Conservation (phyloP, 768 basidiomycete species). For the Inosperma sp. region DNA sequence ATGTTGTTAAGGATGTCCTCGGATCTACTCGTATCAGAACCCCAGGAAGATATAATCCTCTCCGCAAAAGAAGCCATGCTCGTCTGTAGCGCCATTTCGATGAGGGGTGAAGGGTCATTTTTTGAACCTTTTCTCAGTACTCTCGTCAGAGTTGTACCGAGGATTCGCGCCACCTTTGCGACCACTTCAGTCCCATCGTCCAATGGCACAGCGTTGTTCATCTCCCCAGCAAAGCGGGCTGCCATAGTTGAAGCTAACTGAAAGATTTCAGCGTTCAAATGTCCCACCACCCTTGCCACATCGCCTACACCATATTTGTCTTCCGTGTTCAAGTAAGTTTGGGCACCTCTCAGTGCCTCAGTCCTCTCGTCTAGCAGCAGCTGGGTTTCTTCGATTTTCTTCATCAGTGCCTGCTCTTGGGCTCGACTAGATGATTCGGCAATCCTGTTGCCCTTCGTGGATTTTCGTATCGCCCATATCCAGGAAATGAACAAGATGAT, state of each 20-base stretch:
- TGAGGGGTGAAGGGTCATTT: slow-evolving; percentile 34
- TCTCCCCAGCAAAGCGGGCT: not conserved
- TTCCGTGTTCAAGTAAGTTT: not conserved
- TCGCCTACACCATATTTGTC: not conserved
- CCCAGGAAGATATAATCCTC: slow-evolving; percentile 48
- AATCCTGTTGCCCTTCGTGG: too few species aligned
- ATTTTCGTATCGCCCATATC: too few species aligned
- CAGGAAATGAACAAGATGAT: too few species aligned
- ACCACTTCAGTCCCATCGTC: slow-evolving; percentile 25
- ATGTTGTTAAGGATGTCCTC: slow-evolving; percentile 42
- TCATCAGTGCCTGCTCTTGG: too few species aligned
- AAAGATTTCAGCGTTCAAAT: slow-evolving; percentile 1
- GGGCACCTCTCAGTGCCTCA: not conserved
- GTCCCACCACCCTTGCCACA: slow-evolving; percentile 1
- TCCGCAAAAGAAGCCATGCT: slow-evolving; percentile 42
- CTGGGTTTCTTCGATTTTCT: too few species aligned
- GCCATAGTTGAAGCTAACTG: not conserved
- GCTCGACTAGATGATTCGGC: too few species aligned
- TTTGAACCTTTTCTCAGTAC: slow-evolving; percentile 33
- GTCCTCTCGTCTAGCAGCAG: not conserved
- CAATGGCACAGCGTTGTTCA: not conserved
- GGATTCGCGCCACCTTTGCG: slow-evolving; percentile 25
- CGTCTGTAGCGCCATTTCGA: slow-evolving; percentile 42
- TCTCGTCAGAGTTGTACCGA: slow-evolving; percentile 36
- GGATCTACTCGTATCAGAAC: slow-evolving; percentile 40